phyloP scores from a whole-genome alignment of 441 rosid species.

The Corymbia calophylla region DNA sequence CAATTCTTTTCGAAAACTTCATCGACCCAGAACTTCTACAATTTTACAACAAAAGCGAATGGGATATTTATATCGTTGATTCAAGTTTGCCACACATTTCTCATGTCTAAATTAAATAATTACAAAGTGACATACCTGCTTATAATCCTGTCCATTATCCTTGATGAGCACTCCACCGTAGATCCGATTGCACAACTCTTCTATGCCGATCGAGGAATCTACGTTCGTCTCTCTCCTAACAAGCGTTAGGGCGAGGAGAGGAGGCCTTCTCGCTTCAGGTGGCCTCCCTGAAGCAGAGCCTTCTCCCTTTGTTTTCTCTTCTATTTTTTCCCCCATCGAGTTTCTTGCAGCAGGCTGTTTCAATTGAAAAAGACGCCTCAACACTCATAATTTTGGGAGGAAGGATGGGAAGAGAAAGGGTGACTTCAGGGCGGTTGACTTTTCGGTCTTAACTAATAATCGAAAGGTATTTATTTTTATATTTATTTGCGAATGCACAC shows the following conservation, averaged over 20 bases:
- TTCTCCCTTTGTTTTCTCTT: no score
- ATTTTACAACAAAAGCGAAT: background rate
- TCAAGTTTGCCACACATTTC: background rate
- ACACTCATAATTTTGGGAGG: no score
- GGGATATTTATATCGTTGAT: no score
- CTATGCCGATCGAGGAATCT: background rate
- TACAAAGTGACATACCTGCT: background rate
- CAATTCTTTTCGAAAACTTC: background rate
- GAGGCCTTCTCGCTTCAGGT: background rate
- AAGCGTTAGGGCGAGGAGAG: background rate
- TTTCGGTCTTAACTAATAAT: no score
- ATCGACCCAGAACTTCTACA: background rate
- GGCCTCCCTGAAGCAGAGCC: no score
- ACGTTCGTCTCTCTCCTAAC: background rate
- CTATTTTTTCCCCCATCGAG: no score
- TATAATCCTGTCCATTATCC: background rate
- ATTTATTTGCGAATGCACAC: no score
- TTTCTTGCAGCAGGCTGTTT: no score
- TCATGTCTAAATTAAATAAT: background rate
- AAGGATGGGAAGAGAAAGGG: no score
- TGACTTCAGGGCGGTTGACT: no score
- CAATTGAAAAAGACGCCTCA: no score
- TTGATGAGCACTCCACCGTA: background rate
- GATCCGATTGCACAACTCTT: background rate
- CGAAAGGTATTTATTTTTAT: no score